These are phyloP conservation scores for Gremmenia infestans DNA, from an alignment of 2,329 filamentous ascomycete species.

Conservation along the genomic window DNA sequence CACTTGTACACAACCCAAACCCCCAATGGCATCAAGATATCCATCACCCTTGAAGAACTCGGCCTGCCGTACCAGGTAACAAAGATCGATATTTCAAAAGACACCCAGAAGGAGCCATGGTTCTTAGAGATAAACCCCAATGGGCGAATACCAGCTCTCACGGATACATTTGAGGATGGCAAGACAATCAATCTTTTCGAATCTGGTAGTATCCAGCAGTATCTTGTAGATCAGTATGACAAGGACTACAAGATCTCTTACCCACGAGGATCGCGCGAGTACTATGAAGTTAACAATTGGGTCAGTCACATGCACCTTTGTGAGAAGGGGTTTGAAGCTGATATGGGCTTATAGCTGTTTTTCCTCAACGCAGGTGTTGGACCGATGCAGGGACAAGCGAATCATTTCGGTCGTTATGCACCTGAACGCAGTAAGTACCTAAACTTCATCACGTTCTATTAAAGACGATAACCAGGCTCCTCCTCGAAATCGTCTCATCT, in stretches of 20 bases:
- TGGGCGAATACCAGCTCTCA: conserved; percentile 82
- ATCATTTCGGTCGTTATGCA: conserved; percentile 80
- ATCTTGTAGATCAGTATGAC: conserved; percentile 79
- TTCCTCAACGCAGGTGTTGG: conserved; percentile 78
- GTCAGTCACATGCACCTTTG: conserved; percentile 33
- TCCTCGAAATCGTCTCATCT: too few relatives aligned
- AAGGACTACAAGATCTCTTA: conserved; percentile 78
- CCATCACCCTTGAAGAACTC: conserved; percentile 81
- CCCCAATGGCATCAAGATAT: conserved; percentile 86
- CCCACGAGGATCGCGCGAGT: conserved; percentile 65
- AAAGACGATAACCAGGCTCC: too few relatives aligned
- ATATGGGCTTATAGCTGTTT: conserved; percentile 38
- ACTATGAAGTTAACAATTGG: conserved; percentile 79
- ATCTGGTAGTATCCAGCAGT: conserved; percentile 77
- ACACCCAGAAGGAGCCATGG: conserved; percentile 80
- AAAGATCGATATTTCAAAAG: conserved; percentile 65
- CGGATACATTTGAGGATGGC: conserved; percentile 72
- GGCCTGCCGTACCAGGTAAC: conserved; percentile 75
- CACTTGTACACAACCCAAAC: conserved; percentile 61
- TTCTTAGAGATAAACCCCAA: conserved; percentile 92
- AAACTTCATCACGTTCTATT: neutral
- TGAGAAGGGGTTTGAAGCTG: neutral
- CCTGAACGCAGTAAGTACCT: conserved; percentile 55
- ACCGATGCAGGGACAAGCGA: conserved; percentile 79
- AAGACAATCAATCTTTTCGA: conserved; percentile 74